Percentiles rank a stretch among this genome's conserved stretches.
These are phyloP conservation scores for Ensete ventricosum DNA, from an alignment of 176 grass and related monocot genomes.

Conservation along the genomic window DNA sequence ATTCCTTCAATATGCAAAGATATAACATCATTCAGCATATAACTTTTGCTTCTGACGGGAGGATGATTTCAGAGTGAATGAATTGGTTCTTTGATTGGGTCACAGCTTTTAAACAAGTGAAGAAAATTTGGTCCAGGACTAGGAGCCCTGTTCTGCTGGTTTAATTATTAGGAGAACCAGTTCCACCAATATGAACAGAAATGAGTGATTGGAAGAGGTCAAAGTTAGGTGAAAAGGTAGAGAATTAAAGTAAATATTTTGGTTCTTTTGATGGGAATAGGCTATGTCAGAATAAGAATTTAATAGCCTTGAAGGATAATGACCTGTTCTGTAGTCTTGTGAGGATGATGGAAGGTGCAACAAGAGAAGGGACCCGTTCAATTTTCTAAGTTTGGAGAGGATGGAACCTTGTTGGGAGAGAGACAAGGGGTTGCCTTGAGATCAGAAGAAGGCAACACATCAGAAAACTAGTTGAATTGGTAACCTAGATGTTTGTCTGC, in stretches of 20 bases:
- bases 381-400: not conserved
- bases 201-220: not conserved
- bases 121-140: not conserved
- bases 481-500: not conserved
- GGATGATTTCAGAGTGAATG: not conserved
- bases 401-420: too few species aligned
- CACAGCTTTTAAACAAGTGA: not conserved
- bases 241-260: not conserved
- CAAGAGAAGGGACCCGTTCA: not conserved
- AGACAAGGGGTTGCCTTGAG: not conserved
- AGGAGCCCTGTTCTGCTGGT: not conserved
- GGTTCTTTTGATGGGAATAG: not conserved
- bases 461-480: not conserved
- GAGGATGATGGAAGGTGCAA: not conserved
- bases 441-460: not conserved
- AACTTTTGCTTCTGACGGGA: not conserved
- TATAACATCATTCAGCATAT: not conserved
- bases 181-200: conserved; percentile 9
- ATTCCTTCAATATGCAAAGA: not conserved
- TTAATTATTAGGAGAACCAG: conserved; percentile 1
- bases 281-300: not conserved
- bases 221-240: conserved; percentile 14
- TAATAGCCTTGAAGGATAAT: not conserved
- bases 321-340: not conserved
- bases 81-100: not conserved